Base-by-base conservation (phyloP, 2,329 filamentous ascomycete genomes). In the Hymenoscyphus albidus region DNA sequence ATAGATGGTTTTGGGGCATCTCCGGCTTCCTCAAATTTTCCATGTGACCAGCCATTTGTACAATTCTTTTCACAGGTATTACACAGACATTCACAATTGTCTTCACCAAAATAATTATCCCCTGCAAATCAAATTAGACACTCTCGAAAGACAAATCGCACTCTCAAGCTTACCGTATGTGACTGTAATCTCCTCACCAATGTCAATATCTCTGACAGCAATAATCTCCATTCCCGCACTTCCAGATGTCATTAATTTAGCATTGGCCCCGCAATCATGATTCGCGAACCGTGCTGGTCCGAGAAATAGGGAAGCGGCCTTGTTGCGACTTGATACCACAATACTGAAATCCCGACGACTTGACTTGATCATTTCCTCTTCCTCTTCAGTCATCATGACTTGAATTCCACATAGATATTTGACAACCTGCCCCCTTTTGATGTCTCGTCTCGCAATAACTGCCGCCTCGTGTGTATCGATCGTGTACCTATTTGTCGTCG, bases 241-340 rank as follows among this genome's bases (percentile, higher is more conserved):
- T 57, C 93, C 92, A 42, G 87, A 90, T 42, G 92, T 97, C 71
- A 91, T 89, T 56, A 99, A 84, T 74, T 88, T 86, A 9, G 93
- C 93, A 79, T 98, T 99, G 39, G 95, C 92, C 70, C 90, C 85
- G 78, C 95, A 99, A 77, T 99, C 95, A 78, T 99, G 95, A 75
- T 99, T 99, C 32, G 95, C 93, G 76, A 99, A 98, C 60, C 95
- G 88, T 40, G 95, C 95, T 7, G 95, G 96, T 0, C 95, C 95
- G 75, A 99, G 88, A 75, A 99, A 98, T 54, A 99, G 81, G 61
- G 92, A 96, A 38, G 93, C 90, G 66, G 89, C 89, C 78, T 96
- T 97, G 78, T 91, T 94, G 65, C 95, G 85, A 70, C 92, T 94
- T 67, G 93, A 97, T 74, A 97, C 91, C 39, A 99, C 93, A 68